A percentile compares a stretch with the other conserved stretches of the same genome.
These are phyloP conservation scores for Zhuliangozyma blackwelliae DNA, from an alignment of 1,139 yeast species.

Conservation along the genomic window DNA sequence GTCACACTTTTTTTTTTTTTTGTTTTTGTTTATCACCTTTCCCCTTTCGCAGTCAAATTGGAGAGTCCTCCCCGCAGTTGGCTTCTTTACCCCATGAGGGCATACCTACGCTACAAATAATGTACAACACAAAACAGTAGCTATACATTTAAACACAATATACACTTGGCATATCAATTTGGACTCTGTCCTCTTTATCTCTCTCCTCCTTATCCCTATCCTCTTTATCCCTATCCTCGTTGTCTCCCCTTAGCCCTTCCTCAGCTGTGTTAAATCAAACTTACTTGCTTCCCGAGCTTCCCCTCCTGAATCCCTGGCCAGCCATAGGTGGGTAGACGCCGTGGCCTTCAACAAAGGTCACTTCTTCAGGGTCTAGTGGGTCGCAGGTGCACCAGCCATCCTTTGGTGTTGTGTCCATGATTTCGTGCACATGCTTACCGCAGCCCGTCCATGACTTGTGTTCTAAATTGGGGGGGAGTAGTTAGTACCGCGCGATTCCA, in stretches of 20 bases:
- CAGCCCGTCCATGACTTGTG: slow-evolving; percentile 39
- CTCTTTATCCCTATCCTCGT: background rate
- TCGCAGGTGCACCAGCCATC: slow-evolving; percentile 40
- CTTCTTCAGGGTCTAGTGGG: slow-evolving; percentile 13
- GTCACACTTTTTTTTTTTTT: no score
- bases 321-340: slow-evolving; percentile 40
- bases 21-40: no score
- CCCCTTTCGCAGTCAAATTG: no score
- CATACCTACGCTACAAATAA: no score
- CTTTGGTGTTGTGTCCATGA: slow-evolving; percentile 33
- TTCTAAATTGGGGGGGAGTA: slow-evolving; percentile 1
- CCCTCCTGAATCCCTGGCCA: slow-evolving; percentile 31
- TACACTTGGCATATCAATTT: no score
- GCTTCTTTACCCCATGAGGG: no score
- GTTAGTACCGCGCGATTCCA: slow-evolving; percentile 1
- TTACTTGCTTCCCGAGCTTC: slow-evolving; percentile 1
- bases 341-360: slow-evolving; percentile 15
- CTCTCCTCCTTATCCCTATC: background rate
- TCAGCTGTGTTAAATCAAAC: background rate
- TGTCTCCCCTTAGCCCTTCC: background rate
- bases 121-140: no score
- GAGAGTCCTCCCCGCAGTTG: no score
- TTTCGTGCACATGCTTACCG: slow-evolving; percentile 26
- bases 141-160: no score
- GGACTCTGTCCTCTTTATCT: background rate